Evolutionary conservation across 2,329 filamentous ascomycete genomes (phyloP), one percentile per base, ranked within the genome.

Genomic region (Aspergillus quadricinctus): DNA sequence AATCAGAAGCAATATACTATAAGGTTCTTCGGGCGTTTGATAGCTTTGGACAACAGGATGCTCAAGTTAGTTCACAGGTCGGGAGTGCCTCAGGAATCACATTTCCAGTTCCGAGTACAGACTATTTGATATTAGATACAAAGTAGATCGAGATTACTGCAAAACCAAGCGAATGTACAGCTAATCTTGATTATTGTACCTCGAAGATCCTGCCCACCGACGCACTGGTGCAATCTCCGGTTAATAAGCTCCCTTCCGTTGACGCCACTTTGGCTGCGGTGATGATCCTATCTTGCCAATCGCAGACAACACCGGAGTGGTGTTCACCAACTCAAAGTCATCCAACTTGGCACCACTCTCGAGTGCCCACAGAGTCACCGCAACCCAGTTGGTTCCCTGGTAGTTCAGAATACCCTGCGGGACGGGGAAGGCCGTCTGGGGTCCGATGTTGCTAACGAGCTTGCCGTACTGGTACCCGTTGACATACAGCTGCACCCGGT

Each of bases 381-480:
- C 87, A 5, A 92, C 65, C 71, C 83, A 88, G 63, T 93, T 93
- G 31, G 78, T 80, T 0, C 88, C 88, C 4, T 79, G 77, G 69
- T 91, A 88, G 66, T 92, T 81, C 51, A 90, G 75, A 23, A 92
- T 82, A 23, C 88, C 88, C 73, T 90, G 83, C 0, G 89, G 88
- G 0, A 92, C 88, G 1, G 88, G 88, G 67, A 86, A 92, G 1
- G 71, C 77, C 0, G 80, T 84, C 74, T 93, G 88, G 1, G 89
- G 89, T 0, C 89, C 89, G n/a, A 92, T 78, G 60, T 91, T 87
- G 66, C 84, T 86, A n/a, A 74, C 71, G 59, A 82, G 87, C 66
- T 86, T 86, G 2, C 83, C 84, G 60, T 86, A 91, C 69, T 92
- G 88, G 71, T 86, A 92, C 1, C 89, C 89, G 64, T 92, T 92